Percentiles rank a stretch among this genome's conserved stretches.
Evolutionary conservation across 2,329 filamentous ascomycete genomes (phyloP).

Genomic region (Aspergillus brunneoviolaceus): DNA sequence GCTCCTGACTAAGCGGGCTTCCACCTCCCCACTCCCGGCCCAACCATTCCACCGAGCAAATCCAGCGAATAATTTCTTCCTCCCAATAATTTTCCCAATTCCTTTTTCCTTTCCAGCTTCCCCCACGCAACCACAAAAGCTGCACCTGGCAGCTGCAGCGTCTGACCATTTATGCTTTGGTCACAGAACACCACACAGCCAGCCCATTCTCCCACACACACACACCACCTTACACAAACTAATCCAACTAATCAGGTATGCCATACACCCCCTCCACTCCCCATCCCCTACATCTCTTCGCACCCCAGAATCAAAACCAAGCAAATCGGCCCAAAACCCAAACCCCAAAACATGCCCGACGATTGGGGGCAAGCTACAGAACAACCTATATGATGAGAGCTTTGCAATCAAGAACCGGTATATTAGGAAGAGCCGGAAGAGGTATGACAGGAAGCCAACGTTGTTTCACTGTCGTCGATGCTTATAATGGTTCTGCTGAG

Average conservation of each 20-base stretch:
- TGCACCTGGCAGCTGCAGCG: neutral
- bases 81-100: conserved; percentile 3
- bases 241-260: conserved; percentile 8
- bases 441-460: conserved; percentile 39
- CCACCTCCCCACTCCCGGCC: neutral
- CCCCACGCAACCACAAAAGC: neutral
- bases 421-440: conserved; percentile 52
- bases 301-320: neutral
- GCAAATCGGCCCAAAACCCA: neutral
- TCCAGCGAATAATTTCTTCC: neutral
- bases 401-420: conserved; percentile 40
- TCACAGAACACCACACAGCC: no score
- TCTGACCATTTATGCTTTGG: neutral
- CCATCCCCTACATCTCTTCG: neutral
- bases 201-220: neutral
- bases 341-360: neutral
- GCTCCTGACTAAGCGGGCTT: conserved; percentile 6
- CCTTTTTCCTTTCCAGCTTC: neutral
- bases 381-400: conserved; percentile 43
- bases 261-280: neutral
- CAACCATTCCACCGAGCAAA: conserved; percentile 4
- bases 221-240: neutral
- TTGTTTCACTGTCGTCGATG: conserved; percentile 43
- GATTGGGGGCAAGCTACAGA: conserved; percentile 9
- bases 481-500: conserved; percentile 51